Percentiles rank a stretch among this genome's conserved stretches.
phyloP scores from a whole-genome alignment of 2,329 filamentous ascomycete genomes.

The Xylariaceae sp. region DNA sequence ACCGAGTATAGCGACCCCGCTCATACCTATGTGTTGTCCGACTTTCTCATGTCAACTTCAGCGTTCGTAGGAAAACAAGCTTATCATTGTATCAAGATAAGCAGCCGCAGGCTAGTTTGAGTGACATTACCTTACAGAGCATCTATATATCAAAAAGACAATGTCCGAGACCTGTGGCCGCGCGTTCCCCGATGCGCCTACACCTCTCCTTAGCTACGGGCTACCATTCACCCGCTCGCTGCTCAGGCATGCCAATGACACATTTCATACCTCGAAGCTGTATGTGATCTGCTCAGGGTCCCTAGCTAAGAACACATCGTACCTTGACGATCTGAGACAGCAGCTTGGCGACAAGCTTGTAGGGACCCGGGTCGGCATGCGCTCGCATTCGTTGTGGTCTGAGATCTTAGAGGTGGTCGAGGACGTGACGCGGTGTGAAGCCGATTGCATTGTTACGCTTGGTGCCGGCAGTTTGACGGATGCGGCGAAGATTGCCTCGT shows the following conservation, averaged over 20 bases:
- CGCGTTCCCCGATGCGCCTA: slow-evolving; percentile 24
- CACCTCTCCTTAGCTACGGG: slow-evolving; percentile 50
- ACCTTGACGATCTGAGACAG: slow-evolving; percentile 48
- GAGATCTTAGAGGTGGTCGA: slow-evolving; percentile 55
- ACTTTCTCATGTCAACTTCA: too few relatives aligned
- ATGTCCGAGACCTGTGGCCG: slow-evolving; percentile 4
- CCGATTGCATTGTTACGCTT: slow-evolving; percentile 59
- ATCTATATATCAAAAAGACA: background rate
- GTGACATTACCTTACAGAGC: too few relatives aligned
- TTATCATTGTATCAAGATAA: too few relatives aligned
- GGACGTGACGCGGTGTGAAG: slow-evolving; percentile 45
- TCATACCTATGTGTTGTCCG: too few relatives aligned
- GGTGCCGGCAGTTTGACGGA: slow-evolving; percentile 63
- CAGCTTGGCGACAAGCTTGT: slow-evolving; percentile 50
- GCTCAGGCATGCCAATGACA: slow-evolving; percentile 50
- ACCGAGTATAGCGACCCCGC: too few relatives aligned
- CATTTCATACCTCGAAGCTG: slow-evolving; percentile 51
- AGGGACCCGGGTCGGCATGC: slow-evolving; percentile 56
- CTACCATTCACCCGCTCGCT: slow-evolving; percentile 52
- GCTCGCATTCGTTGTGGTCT: slow-evolving; percentile 59
- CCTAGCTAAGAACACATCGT: slow-evolving; percentile 52
- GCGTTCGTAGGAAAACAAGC: too few relatives aligned
- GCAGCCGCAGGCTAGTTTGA: too few relatives aligned
- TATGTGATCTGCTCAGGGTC: slow-evolving; percentile 59
- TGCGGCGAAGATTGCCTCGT: slow-evolving; percentile 57